phyloP scores from a whole-genome alignment of 2,329 filamentous ascomycete species.

The Thelonectria olida region DNA sequence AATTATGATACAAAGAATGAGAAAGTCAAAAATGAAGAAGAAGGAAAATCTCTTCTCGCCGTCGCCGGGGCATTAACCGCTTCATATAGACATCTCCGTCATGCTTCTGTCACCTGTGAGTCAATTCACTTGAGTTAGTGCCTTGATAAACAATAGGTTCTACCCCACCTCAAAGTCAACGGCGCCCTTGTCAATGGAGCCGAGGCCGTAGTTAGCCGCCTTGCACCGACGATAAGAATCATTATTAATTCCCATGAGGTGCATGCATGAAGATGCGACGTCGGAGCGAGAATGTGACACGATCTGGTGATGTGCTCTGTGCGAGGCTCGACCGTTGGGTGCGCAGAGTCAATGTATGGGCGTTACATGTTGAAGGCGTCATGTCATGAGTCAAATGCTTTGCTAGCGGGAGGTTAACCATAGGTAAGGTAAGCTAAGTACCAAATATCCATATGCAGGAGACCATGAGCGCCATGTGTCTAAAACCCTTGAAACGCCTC shows the following conservation, averaged over 20 bases:
- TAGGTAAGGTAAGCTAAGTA: too few relatives aligned
- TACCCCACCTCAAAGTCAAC: conserved; percentile 38
- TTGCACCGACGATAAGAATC: conserved; percentile 9
- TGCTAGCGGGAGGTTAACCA: background rate
- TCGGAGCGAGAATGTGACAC: background rate
- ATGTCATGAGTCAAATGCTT: background rate
- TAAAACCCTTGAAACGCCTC: conserved; percentile 32
- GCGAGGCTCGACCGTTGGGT: background rate
- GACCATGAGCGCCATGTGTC: background rate
- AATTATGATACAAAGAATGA: too few relatives aligned
- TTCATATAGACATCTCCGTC: background rate
- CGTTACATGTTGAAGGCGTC: background rate
- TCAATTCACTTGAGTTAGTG: conserved; percentile 22
- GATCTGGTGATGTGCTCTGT: background rate
- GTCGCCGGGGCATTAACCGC: too few relatives aligned
- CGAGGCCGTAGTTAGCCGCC: conserved; percentile 17
- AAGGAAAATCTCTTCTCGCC: too few relatives aligned
- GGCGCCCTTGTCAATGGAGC: conserved; percentile 30
- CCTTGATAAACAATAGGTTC: background rate
- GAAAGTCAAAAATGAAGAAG: background rate
- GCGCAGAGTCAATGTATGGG: background rate
- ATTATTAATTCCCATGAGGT: background rate
- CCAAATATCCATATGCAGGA: background rate
- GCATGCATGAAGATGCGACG: background rate
- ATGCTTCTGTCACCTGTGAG: conserved; percentile 14